A percentile compares a stretch with the other conserved stretches of the same genome.
Evolutionary conservation across 352 stramenopile genomes (phyloP).

Genomic region (Pythium sukuiense): DNA sequence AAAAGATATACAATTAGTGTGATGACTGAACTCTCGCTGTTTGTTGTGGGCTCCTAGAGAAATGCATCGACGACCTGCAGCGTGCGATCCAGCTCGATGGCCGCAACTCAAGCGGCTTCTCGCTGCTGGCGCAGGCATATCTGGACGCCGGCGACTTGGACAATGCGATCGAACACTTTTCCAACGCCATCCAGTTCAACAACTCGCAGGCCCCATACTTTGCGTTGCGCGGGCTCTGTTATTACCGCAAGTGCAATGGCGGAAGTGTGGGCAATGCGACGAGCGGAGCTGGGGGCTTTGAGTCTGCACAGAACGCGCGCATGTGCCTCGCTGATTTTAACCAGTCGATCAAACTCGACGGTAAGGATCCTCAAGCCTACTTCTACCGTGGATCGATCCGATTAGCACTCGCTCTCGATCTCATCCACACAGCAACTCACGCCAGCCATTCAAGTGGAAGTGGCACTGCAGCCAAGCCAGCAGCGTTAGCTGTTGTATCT

Average conservation of each 20-base stretch:
- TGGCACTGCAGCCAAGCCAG: not conserved
- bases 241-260: conserved; percentile 49
- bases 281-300: not conserved
- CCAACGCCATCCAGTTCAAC: conserved; percentile 68
- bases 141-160: conserved; percentile 57
- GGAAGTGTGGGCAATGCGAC: not conserved
- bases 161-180: conserved; percentile 55
- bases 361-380: conserved; percentile 70
- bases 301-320: conserved; percentile 38
- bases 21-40: too few species aligned
- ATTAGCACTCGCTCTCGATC: conserved; percentile 57
- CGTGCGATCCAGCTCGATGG: conserved; percentile 68
- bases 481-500: not conserved
- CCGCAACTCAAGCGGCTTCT: conserved; percentile 63
- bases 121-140: conserved; percentile 61
- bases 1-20: not conserved
- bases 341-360: conserved; percentile 68
- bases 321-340: conserved; percentile 72
- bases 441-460: not conserved
- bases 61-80: conserved; percentile 77
- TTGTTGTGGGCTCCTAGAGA: conserved; percentile 12
- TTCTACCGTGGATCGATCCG: conserved; percentile 75
- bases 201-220: conserved; percentile 56
- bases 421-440: conserved; percentile 20
- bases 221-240: conserved; percentile 67